Conservation (phyloP, 176 grass and related monocot genomes). For the Microstegium vimineum region DNA sequence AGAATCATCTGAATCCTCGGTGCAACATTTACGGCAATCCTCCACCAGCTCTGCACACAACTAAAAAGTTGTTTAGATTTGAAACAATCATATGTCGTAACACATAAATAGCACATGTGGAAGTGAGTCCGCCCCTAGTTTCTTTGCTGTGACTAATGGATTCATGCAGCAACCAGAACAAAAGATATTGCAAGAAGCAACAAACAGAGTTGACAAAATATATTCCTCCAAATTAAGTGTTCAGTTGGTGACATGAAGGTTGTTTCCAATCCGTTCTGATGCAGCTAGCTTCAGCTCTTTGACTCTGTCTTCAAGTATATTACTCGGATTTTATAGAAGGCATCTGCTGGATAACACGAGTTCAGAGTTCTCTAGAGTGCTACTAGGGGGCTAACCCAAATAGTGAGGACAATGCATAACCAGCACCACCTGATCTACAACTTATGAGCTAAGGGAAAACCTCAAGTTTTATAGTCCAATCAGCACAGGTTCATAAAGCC, state of each 20-base stretch:
- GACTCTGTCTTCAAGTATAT: not conserved
- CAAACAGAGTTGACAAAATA: not conserved
- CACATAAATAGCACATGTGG: not conserved
- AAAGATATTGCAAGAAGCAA: not conserved
- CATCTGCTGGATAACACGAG: not conserved
- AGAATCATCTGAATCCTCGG: constrained; percentile 96
- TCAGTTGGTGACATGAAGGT: not conserved
- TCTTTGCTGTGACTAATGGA: not conserved
- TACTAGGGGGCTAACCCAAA: not conserved
- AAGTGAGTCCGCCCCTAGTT: not conserved
- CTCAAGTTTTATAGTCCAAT: not conserved
- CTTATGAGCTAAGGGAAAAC: not conserved
- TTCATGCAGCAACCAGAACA: not conserved
- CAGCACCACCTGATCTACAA: not conserved
- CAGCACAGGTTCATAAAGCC: not conserved
- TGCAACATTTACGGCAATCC: constrained; percentile 89
- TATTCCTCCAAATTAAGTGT: not conserved
- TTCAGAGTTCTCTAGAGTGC: not conserved
- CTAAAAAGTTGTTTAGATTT: not conserved
- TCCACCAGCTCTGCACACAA: constrained; percentile 68
- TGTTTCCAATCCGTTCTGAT: not conserved
- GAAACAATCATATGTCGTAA: not conserved
- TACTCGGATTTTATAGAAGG: not conserved
- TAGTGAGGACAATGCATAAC: not conserved
- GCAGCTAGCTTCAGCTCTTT: not conserved